Conservation (phyloP, 331 rosid species). For the Saraca asoca region DNA sequence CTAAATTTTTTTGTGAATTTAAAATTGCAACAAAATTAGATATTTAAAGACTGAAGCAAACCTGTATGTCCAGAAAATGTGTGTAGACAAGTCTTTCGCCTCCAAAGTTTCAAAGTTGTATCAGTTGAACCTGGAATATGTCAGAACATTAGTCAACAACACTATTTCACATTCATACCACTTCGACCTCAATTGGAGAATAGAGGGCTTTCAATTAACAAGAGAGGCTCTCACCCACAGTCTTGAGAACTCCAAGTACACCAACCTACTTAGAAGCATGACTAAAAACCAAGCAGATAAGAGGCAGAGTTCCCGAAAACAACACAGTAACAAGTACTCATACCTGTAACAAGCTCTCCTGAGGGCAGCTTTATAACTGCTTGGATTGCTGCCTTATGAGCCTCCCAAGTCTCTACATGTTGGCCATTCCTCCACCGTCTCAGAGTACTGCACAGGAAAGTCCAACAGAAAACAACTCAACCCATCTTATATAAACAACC, state of each 20-base stretch:
- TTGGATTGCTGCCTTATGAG: conserved; percentile 82
- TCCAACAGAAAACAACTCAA: conserved; percentile 20
- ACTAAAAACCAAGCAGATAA: conserved; percentile 5
- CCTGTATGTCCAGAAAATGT: conserved; percentile 91
- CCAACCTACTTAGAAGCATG: background rate
- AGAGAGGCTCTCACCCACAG: conserved; percentile 3
- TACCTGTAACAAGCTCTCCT: conserved; percentile 89
- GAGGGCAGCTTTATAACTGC: conserved; percentile 82
- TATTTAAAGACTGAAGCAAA: conserved; percentile 31
- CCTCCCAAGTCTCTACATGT: conserved; percentile 73
- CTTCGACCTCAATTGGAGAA: conserved; percentile 9
- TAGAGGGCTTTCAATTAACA: conserved; percentile 1
- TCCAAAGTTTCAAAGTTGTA: conserved; percentile 84
- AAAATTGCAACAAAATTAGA: background rate
- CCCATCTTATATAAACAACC: background rate
- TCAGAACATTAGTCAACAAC: conserved; percentile 32
- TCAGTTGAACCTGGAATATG: conserved; percentile 77
- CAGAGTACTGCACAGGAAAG: conserved; percentile 58
- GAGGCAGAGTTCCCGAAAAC: conserved; percentile 2
- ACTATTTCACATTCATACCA: conserved; percentile 22
- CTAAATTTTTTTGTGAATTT: too few relatives aligned
- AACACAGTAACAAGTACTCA: conserved; percentile 23
- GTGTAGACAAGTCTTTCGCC: conserved; percentile 72
- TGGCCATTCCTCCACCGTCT: conserved; percentile 86
- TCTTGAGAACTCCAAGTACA: conserved; percentile 6